phyloP scores from a whole-genome alignment of 1,139 yeast species.

The Saccharomyces hybrid region DNA sequence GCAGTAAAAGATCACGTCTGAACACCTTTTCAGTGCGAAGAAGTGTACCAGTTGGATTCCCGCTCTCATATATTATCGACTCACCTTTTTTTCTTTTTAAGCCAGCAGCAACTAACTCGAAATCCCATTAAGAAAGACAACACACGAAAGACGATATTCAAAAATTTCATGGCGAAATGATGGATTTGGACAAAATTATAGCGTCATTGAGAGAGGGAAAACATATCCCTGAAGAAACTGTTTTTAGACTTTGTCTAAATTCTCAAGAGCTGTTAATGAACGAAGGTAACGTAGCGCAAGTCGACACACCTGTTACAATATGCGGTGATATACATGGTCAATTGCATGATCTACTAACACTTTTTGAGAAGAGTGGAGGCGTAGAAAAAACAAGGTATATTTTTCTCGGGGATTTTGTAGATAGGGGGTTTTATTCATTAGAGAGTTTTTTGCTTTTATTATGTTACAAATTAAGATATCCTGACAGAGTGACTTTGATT shows the following conservation, averaged over 20 bases:
- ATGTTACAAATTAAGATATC: slow-evolving; percentile 85
- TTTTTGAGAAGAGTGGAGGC: slow-evolving; percentile 81
- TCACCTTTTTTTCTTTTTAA: too few relatives aligned
- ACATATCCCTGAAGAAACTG: slow-evolving; percentile 77
- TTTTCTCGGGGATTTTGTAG: slow-evolving; percentile 70
- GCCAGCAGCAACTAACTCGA: neutral
- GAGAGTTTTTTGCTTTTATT: slow-evolving; percentile 75
- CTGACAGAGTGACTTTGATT: slow-evolving; percentile 84
- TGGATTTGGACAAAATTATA: slow-evolving; percentile 38
- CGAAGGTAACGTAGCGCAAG: slow-evolving; percentile 92
- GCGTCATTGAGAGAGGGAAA: slow-evolving; percentile 66
- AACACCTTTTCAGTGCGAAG: too few relatives aligned
- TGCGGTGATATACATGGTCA: slow-evolving; percentile 99
- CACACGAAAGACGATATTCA: neutral
- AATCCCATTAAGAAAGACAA: too few relatives aligned
- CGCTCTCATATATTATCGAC: too few relatives aligned
- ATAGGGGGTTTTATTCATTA: slow-evolving; percentile 91
- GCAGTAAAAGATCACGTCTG: too few relatives aligned
- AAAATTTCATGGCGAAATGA: slow-evolving; percentile 6
- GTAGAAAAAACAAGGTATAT: slow-evolving; percentile 52
- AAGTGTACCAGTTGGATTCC: too few relatives aligned
- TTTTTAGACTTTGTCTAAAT: slow-evolving; percentile 72
- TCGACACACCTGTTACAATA: slow-evolving; percentile 93
- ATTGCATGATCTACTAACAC: slow-evolving; percentile 83
- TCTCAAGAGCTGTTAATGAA: slow-evolving; percentile 88